A percentile compares a stretch with the other conserved stretches of the same genome.
Evolutionary conservation across 2,329 filamentous ascomycete genomes (phyloP).

Genomic region (Rutstroemia sp.): DNA sequence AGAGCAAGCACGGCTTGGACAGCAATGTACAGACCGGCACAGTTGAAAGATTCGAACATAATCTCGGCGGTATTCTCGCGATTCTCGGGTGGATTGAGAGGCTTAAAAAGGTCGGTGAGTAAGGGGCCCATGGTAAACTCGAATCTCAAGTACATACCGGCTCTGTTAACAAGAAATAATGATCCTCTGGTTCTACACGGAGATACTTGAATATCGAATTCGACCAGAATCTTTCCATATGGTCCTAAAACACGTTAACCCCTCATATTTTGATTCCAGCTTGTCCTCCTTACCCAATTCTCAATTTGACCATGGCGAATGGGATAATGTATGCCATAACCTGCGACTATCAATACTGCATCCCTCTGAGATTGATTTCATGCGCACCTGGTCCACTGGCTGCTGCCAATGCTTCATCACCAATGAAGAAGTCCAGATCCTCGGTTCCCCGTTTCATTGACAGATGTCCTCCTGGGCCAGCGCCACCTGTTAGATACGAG

Average conservation of each 20-base stretch:
- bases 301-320: constrained; percentile 98
- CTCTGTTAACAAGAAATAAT: constrained; percentile 96
- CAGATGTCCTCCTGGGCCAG: constrained; percentile 74
- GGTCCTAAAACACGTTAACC: constrained; percentile 53
- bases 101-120: constrained; percentile 41
- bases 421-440: constrained; percentile 97
- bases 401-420: constrained; percentile 86
- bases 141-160: constrained; percentile 54
- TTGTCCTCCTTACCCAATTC: constrained; percentile 70
- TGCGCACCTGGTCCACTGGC: constrained; percentile 67
- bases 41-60: constrained; percentile 99
- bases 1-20: constrained; percentile 95
- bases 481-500: constrained; percentile 86
- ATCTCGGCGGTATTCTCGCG: constrained; percentile 99
- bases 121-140: background rate
- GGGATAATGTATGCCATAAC: constrained; percentile 94
- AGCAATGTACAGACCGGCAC: constrained; percentile 95
- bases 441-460: constrained; percentile 92
- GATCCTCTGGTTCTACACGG: constrained; percentile 94
- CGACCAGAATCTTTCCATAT: constrained; percentile 99
- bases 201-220: constrained; percentile 99
- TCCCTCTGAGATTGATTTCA: background rate
- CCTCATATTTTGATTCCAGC: background rate
- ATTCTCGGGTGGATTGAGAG: constrained; percentile 96
- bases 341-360: constrained; percentile 36